Evolutionary conservation across 2,329 filamentous ascomycete genomes (phyloP).

Genomic region (Sclerotinia spermophila): DNA sequence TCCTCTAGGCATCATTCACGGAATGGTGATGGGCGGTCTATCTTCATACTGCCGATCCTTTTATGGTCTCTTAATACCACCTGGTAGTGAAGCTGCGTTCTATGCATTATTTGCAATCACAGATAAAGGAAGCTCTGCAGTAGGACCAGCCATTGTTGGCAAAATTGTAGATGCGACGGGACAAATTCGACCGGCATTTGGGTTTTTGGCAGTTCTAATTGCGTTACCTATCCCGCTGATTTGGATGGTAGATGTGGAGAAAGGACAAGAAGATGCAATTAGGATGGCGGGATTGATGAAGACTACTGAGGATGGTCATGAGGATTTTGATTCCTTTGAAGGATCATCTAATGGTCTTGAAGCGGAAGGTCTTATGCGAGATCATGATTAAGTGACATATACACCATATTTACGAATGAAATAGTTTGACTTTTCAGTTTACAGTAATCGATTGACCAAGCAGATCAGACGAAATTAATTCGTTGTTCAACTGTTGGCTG

Average conservation of each 20-base stretch:
- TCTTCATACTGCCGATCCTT: conserved; percentile 89
- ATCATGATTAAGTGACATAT: conserved; percentile 13
- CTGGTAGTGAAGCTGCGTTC: conserved; percentile 91
- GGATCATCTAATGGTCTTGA: conserved; percentile 15
- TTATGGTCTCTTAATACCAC: conserved; percentile 90
- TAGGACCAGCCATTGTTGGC: conserved; percentile 91
- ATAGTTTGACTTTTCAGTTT: not conserved
- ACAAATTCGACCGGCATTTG: conserved; percentile 82
- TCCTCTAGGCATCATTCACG: conserved; percentile 83
- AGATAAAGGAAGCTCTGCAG: conserved; percentile 91
- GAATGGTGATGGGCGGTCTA: conserved; percentile 88
- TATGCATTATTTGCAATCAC: conserved; percentile 68
- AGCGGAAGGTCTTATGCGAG: conserved; percentile 15
- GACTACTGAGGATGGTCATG: conserved; percentile 34
- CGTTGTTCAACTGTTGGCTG: not conserved
- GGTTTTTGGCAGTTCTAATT: conserved; percentile 84
- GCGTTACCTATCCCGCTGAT: conserved; percentile 81
- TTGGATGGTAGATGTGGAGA: conserved; percentile 78
- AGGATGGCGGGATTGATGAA: conserved; percentile 60
- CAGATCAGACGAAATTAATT: not conserved
- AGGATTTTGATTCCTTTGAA: conserved; percentile 13
- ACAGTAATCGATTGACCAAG: not conserved
- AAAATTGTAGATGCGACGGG: conserved; percentile 82
- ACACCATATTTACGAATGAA: not conserved
- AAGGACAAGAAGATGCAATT: conserved; percentile 66